Conservation (phyloP, 495 filamentous ascomycete genomes). For the Penicillium coffeae region DNA sequence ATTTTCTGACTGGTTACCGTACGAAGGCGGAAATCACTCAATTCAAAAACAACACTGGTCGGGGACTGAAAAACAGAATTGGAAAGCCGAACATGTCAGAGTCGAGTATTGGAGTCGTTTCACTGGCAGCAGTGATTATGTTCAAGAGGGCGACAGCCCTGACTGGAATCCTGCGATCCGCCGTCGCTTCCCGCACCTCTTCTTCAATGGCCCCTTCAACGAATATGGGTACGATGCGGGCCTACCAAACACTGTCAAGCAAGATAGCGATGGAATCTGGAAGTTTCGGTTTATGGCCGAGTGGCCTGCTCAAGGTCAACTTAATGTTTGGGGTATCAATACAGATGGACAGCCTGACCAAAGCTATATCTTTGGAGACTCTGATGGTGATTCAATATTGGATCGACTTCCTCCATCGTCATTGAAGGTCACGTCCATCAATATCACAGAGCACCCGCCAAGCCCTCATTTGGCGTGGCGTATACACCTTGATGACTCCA, state of each 20-base stretch:
- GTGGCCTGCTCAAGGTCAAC: slow-evolving; percentile 59
- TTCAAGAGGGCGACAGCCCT: slow-evolving; percentile 57
- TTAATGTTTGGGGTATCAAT: slow-evolving; percentile 70
- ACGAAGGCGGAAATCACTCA: slow-evolving; percentile 46
- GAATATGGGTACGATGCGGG: slow-evolving; percentile 67
- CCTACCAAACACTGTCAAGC: slow-evolving; percentile 50
- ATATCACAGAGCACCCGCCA: slow-evolving; percentile 56
- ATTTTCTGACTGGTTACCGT: slow-evolving; percentile 58
- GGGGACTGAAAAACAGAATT: slow-evolving; percentile 58
- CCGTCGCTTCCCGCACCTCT: slow-evolving; percentile 62
- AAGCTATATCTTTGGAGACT: slow-evolving; percentile 56
- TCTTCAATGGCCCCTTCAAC: slow-evolving; percentile 63
- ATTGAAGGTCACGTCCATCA: slow-evolving; percentile 52
- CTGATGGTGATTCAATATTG: slow-evolving; percentile 56
- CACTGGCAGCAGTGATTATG: slow-evolving; percentile 60
- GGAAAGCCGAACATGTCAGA: slow-evolving; percentile 62
- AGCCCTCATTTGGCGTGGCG: slow-evolving; percentile 55
- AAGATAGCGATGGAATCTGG: slow-evolving; percentile 55
- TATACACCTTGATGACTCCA: slow-evolving; percentile 55
- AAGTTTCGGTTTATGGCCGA: slow-evolving; percentile 60
- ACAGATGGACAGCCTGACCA: slow-evolving; percentile 61
- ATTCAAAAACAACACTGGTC: slow-evolving; percentile 51
- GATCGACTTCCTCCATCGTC: slow-evolving; percentile 62
- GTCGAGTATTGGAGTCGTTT: slow-evolving; percentile 66
- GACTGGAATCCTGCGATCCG: slow-evolving; percentile 29